Evolutionary conservation across 164 flowering plant species (phyloP), one percentile per base, ranked within the genome.

Genomic region (Magnolia kwangsiensis): DNA sequence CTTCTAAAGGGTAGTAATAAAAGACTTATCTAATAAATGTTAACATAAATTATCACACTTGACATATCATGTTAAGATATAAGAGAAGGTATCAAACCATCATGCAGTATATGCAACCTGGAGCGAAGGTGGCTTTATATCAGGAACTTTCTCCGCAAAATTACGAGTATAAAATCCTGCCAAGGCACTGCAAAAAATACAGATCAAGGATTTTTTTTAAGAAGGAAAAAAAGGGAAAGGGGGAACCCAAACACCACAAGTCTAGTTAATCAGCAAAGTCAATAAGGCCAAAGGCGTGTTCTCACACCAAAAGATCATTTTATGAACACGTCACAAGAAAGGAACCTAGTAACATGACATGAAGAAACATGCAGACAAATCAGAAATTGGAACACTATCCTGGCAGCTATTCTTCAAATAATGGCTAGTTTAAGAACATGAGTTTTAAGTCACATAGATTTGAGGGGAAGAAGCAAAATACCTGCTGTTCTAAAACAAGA

Each of bases 141-240:
- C 89, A 70, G 93, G 90, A 75, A 87, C 70, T 82, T 81, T 88
- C 83, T 92, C 99, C 3, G 88, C 89, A 79, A 96, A 90, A 72
- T 85, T 88, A 65, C 97, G 86, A 27, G 93, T 92, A 78, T 96
- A 96, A 78, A 96, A 96, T 76, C 97, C 97, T 77, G 99, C 90
- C 80, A 96, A 83, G 77, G 97, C 91, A 89, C 99, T 96, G 93
- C 78, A 92, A 83, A 77, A 51, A 71, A 73, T 51, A 71, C 20
- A 67, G 8, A 69, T 63, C 14, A 75, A 65, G 50, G 27, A 75
- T 73, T n/a, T 66, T 74, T 7, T 37, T 37, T 37, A 37, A 37
- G 45, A 37, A 37, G 14, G 72, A 68, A 73, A 21, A 23, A 16
- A 19, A 37, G 55, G 13, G 67, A 63, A 64, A 16, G 1, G 18